phyloP scores from a whole-genome alignment of 2,329 filamentous ascomycete species.

The Penicillium sp. region DNA sequence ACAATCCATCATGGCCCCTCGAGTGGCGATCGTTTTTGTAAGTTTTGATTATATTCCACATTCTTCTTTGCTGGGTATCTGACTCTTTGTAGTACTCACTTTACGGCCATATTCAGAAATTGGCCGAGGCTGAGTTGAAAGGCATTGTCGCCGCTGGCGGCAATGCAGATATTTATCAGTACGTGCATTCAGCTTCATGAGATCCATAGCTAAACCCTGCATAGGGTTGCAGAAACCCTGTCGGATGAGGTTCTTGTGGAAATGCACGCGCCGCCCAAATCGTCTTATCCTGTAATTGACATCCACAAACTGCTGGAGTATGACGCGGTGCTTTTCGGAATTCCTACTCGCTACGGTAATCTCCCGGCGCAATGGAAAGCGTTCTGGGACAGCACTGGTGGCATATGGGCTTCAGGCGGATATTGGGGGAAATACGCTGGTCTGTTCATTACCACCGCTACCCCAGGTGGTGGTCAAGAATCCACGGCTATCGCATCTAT shows the following conservation, averaged over 20 bases:
- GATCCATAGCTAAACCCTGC: not conserved
- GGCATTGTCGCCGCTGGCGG: conserved; percentile 89
- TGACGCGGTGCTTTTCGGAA: conserved; percentile 88
- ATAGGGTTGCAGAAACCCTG: conserved; percentile 80
- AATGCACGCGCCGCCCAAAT: conserved; percentile 85
- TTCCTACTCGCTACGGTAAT: conserved; percentile 95
- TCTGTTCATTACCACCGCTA: conserved; percentile 81
- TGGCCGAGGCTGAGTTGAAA: conserved; percentile 87
- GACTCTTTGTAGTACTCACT: conserved; percentile 70
- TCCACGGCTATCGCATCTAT: conserved; percentile 76
- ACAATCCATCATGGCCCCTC: conserved; percentile 70
- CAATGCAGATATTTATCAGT: conserved; percentile 78
- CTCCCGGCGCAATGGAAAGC: conserved; percentile 96
- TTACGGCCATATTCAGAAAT: conserved; percentile 83
- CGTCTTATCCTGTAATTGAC: conserved; percentile 64
- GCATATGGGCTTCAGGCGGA: conserved; percentile 75
- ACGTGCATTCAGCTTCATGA: conserved; percentile 28
- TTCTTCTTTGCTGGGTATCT: not conserved
- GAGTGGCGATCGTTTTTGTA: conserved; percentile 88
- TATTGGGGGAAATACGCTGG: conserved; percentile 89
- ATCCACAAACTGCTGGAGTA: conserved; percentile 67
- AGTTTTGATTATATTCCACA: conserved; percentile 36
- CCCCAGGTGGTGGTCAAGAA: conserved; percentile 88
- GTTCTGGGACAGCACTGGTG: conserved; percentile 82
- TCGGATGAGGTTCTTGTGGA: conserved; percentile 77